Evolutionary conservation across 2,329 filamentous ascomycete genomes (phyloP), one percentile per base, ranked within the genome.

Genomic region (Fusarium hostae): DNA sequence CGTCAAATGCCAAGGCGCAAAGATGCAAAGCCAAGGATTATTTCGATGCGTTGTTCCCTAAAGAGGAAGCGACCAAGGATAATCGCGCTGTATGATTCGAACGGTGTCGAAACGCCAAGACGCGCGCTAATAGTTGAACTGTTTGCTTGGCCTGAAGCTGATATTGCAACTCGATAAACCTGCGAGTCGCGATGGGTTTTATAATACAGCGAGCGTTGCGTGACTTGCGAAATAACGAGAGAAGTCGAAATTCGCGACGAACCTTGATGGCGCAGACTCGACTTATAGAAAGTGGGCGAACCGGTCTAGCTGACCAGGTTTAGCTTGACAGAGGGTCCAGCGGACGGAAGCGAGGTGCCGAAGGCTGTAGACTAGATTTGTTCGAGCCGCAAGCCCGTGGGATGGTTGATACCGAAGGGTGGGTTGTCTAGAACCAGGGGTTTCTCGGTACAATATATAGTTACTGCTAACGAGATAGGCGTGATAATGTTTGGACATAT

Each of bases 271-370:
- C 54, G 57, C 45, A 58, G 41, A 41, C 40, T 50, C 52, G 62
- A 55, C 58, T 76, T 71, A 61, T 67, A 62, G 63, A 51, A 45
- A 52, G 63, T 37, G 59, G 64, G 59, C 55, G 55, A 48, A 51
- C 41, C 52, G 44, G 43, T 59, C 69, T 68, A 62, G 59, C 58
- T 71, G 60, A 50, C 60, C 48, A 62, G 54, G 63, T 50, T 43
- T 59, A 63, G 62, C 44, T 65, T 62, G 52, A 68, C 55, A 55
- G 40, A 71, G 54, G 64, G 48, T 52, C 58, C 34, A 60, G 44
- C 22, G 15, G 18, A 59, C 71, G 71, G 74, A 66, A 71, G 62
- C 58, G 54, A 71, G 59, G 54, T 75, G 75, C 75, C 74, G 74
- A 73, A 43, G 39, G 67, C 57, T 69, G 60, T 70, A 60, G 43